Percentiles rank a stretch among this genome's conserved stretches.
Conservation (phyloP, 73 alveolate genomes). For the Paramecium pentaurelia region DNA sequence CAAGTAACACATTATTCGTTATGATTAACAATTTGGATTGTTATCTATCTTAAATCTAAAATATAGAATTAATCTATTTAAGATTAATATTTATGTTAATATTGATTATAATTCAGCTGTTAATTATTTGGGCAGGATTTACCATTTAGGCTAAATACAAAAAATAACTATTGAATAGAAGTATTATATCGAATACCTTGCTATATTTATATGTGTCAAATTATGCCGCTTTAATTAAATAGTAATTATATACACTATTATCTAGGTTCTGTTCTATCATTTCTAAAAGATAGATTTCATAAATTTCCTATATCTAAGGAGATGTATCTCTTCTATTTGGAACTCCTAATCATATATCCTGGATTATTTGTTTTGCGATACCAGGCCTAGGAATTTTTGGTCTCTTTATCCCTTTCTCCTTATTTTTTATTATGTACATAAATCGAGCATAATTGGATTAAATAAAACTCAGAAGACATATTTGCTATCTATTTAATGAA, state of each 20-base stretch:
- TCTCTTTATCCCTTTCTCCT: background rate
- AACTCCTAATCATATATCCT: background rate
- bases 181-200: background rate
- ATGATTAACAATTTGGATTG: background rate
- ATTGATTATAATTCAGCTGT: background rate
- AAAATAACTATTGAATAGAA: background rate
- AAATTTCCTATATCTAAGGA: background rate
- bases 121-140: background rate
- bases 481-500: background rate
- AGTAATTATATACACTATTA: background rate
- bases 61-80: background rate
- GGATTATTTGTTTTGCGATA: background rate
- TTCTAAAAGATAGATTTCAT: background rate
- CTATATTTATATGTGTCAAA: background rate
- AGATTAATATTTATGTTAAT: background rate
- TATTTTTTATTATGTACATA: background rate
- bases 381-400: background rate
- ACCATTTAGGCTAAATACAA: background rate
- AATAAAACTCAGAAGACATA: background rate
- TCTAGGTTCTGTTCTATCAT: background rate
- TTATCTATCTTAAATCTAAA: background rate
- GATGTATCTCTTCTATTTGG: background rate
- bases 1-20: background rate
- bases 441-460: background rate
- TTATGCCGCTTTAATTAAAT: background rate